Conservation (phyloP, 805 yeast genomes). For the Myxozyma kluyveri region DNA sequence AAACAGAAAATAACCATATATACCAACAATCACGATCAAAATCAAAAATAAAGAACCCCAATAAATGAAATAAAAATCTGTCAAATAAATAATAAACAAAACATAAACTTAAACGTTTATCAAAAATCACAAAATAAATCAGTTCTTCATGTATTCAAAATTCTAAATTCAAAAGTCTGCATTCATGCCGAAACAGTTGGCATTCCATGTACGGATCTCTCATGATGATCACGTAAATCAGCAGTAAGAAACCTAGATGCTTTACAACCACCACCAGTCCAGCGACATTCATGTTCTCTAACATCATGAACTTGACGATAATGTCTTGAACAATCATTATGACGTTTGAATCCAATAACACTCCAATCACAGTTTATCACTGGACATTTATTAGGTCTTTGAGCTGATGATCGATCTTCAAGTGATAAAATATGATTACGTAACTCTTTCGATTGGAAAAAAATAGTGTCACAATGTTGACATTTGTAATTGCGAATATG, state of each 20-base stretch:
- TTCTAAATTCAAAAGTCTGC: background rate
- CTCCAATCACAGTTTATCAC: conserved; percentile 25
- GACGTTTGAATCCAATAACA: conserved; percentile 25
- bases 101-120: too few relatives aligned
- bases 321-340: conserved; percentile 28
- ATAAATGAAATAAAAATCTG: background rate
- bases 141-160: background rate
- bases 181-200: conserved; percentile 7
- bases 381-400: conserved; percentile 25
- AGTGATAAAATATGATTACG: conserved; percentile 13
- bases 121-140: background rate
- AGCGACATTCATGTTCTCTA: conserved; percentile 25
- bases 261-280: conserved; percentile 22
- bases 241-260: conserved; percentile 28
- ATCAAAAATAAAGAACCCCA: background rate
- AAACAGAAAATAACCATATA: too few relatives aligned
- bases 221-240: conserved; percentile 25
- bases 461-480: conserved; percentile 19
- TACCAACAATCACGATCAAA: too few relatives aligned
- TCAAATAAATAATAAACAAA: background rate
- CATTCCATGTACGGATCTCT: conserved; percentile 24
- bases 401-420: conserved; percentile 13
- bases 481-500: conserved; percentile 27
- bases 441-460: conserved; percentile 11
- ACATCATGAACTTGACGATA: conserved; percentile 27